Evolutionary conservation across 305 asterid species (phyloP).

Genomic region (Solanum hybrid): DNA sequence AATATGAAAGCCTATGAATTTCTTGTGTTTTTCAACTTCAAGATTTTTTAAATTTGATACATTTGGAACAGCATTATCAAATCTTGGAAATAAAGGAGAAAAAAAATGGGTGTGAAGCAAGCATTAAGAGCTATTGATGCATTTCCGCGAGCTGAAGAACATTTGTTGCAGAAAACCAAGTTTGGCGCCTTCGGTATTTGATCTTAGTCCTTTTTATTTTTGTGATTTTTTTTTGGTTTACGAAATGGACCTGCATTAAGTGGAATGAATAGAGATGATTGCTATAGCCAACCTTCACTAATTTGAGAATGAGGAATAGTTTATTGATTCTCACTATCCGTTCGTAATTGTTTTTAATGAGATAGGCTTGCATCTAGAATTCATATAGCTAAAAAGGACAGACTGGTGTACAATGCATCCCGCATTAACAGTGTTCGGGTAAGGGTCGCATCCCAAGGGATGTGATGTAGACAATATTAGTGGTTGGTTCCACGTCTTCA

Average conservation of each 20-base stretch:
- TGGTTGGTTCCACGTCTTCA: neutral
- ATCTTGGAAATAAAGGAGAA: neutral
- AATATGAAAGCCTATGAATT: neutral
- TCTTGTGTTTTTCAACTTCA: neutral
- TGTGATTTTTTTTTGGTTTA: neutral
- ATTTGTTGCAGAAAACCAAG: constrained; percentile 83
- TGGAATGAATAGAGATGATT: neutral
- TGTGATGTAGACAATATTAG: neutral
- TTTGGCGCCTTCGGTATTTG: constrained; percentile 79
- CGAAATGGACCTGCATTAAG: neutral
- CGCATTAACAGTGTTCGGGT: neutral
- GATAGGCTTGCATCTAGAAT: neutral
- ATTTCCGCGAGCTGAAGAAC: constrained; percentile 94
- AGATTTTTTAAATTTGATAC: neutral
- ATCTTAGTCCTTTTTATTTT: neutral
- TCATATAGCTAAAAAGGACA: neutral
- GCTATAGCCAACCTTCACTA: neutral
- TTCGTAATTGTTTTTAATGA: neutral
- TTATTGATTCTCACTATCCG: neutral
- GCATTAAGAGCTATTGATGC: constrained; percentile 68
- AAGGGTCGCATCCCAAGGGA: neutral
- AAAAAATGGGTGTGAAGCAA: constrained; percentile 74
- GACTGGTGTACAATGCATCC: neutral
- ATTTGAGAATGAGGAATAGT: neutral
- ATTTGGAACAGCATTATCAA: neutral